A percentile compares a stretch with the other conserved stretches of the same genome.
phyloP scores from a whole-genome alignment of 768 basidiomycete species.

The Kwoniella shandongensis region DNA sequence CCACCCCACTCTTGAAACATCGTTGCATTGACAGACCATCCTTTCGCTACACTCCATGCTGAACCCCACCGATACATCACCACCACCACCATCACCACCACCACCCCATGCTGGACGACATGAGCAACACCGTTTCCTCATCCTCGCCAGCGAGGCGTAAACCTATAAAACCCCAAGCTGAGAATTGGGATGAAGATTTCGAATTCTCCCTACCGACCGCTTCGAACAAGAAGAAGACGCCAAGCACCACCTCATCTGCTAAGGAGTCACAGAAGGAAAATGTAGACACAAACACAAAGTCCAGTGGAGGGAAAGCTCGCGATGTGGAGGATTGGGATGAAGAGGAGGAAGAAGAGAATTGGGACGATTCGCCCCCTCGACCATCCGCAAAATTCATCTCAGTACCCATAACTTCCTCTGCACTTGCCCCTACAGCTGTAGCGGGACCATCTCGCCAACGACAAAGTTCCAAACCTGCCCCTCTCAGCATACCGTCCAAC shows the following conservation, averaged over 20 bases:
- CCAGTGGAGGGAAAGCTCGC: not conserved
- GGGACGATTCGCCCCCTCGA: constrained; percentile 34
- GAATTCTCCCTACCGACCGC: constrained; percentile 33
- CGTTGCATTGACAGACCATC: too few relatives aligned
- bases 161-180: constrained; percentile 30
- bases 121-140: constrained; percentile 15
- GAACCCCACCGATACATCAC: not conserved
- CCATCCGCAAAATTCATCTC: not conserved
- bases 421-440: too few relatives aligned
- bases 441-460: not conserved
- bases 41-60: too few relatives aligned
- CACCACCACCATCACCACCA: not conserved
- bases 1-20: too few relatives aligned
- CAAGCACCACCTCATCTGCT: not conserved
- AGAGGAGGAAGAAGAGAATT: constrained; percentile 10
- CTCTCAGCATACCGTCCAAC: not conserved
- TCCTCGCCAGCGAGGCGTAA: constrained; percentile 8
- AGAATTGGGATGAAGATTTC: constrained; percentile 50
- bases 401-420: too few relatives aligned
- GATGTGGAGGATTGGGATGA: constrained; percentile 14
- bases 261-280: constrained; percentile 2
- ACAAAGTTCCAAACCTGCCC: not conserved
- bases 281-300: constrained; percentile 5
- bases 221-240: constrained; percentile 1
- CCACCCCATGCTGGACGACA: constrained; percentile 18